A percentile compares a stretch with the other conserved stretches of the same genome.
Evolutionary conservation across 305 asterid genomes (phyloP).

Genomic region (Salvia sclarea): DNA sequence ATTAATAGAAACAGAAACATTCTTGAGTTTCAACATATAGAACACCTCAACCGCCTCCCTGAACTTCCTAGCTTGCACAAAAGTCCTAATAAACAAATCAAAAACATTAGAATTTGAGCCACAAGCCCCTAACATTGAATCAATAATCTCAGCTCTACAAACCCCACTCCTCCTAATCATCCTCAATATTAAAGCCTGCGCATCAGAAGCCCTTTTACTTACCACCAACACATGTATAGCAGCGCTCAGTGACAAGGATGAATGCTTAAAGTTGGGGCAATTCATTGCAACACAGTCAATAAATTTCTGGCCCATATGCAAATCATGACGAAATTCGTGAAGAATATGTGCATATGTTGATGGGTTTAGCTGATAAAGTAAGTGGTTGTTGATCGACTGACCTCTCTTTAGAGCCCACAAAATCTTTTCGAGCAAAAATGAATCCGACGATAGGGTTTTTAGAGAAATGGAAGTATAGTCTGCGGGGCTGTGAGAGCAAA

Average conservation of each 20-base stretch:
- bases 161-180: conserved; percentile 70
- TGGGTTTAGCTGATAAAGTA: conserved; percentile 49
- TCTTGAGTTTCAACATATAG: conserved; percentile 41
- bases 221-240: conserved; percentile 57
- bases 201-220: conserved; percentile 59
- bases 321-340: conserved; percentile 48
- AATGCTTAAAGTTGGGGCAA: conserved; percentile 64
- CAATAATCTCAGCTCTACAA: conserved; percentile 57
- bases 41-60: conserved; percentile 78
- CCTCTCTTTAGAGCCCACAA: conserved; percentile 61
- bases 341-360: conserved; percentile 51
- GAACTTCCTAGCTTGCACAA: conserved; percentile 81
- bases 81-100: conserved; percentile 68
- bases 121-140: conserved; percentile 49
- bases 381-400: conserved; percentile 41
- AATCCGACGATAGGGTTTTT: conserved; percentile 36
- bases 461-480: conserved; percentile 21
- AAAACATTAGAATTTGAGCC: conserved; percentile 52
- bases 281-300: conserved; percentile 49
- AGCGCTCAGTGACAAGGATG: conserved; percentile 55
- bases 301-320: conserved; percentile 48
- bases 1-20: conserved; percentile 54
- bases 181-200: conserved; percentile 68
- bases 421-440: conserved; percentile 58
- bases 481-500: conserved; percentile 23